These are phyloP conservation scores for Ceratocystiopsis sp. DNA, from an alignment of 2,329 filamentous ascomycete species.

Conservation along the genomic window DNA sequence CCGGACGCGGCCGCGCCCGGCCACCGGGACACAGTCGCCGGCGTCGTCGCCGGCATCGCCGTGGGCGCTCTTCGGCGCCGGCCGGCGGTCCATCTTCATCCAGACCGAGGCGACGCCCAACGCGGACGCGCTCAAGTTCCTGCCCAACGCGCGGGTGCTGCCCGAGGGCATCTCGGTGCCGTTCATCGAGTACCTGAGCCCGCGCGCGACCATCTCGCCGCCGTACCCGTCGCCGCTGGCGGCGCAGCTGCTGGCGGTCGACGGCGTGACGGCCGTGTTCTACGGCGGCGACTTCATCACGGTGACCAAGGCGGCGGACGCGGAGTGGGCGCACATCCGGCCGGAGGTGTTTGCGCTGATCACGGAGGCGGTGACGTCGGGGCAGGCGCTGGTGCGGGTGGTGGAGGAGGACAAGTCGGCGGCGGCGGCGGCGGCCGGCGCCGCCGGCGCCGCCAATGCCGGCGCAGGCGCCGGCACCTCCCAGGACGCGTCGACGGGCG, in stretches of 20 bases:
- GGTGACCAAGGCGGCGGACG: conserved; percentile 74
- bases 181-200: conserved; percentile 83
- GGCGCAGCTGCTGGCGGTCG: conserved; percentile 77
- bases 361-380: conserved; percentile 76
- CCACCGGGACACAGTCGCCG: too few species aligned
- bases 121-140: conserved; percentile 88
- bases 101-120: conserved; percentile 94
- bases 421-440: conserved; percentile 16
- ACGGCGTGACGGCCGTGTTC: conserved; percentile 88
- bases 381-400: conserved; percentile 63
- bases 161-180: conserved; percentile 55
- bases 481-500: conserved; percentile 4
- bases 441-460: conserved; percentile 8
- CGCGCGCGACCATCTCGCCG: conserved; percentile 72
- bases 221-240: conserved; percentile 86
- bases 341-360: conserved; percentile 92
- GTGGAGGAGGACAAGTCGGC: conserved; percentile 28
- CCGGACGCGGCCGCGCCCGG: too few species aligned
- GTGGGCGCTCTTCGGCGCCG: conserved; percentile 10
- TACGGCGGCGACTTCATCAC: conserved; percentile 95
- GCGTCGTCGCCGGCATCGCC: conserved; percentile 4
- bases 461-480: conserved; percentile 9
- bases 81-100: conserved; percentile 75
- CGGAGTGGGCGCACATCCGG: conserved; percentile 87
- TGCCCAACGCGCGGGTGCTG: conserved; percentile 75